Conservation (phyloP, 805 yeast genomes). For the Kockiozyma suomiensis region DNA sequence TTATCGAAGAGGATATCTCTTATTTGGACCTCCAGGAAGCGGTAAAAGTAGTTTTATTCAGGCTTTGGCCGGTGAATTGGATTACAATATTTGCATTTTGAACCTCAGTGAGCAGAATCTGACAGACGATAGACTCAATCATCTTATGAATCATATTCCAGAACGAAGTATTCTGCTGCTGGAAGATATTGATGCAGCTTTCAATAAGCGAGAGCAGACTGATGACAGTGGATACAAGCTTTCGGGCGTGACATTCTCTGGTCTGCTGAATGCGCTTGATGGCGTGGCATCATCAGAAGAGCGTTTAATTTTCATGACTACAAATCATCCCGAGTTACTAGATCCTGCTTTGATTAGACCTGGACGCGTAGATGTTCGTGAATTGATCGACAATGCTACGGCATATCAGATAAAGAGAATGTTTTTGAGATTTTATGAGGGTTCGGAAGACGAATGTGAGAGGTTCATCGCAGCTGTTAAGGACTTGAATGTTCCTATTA, state of each 20-base stretch:
- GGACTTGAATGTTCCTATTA: conserved; percentile 58
- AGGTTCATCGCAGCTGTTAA: conserved; percentile 51
- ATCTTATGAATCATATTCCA: conserved; percentile 94
- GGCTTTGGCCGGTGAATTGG: conserved; percentile 94
- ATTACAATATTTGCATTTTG: conserved; percentile 90
- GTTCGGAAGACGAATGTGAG: conserved; percentile 47
- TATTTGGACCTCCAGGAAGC: conserved; percentile 97
- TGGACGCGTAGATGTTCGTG: conserved; percentile 88
- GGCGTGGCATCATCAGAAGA: conserved; percentile 98
- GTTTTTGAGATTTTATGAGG: conserved; percentile 85
- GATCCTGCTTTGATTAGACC: conserved; percentile 95
- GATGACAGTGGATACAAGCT: conserved; percentile 69
- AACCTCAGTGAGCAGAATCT: conserved; percentile 87
- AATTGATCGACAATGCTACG: conserved; percentile 83
- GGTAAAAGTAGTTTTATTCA: conserved; percentile 96
- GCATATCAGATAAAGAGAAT: conserved; percentile 74
- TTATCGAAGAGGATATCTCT: conserved; percentile 87
- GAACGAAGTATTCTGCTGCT: conserved; percentile 79
- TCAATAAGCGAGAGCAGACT: conserved; percentile 74
- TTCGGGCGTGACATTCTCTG: conserved; percentile 94
- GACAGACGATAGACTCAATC: conserved; percentile 93
- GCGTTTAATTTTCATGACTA: conserved; percentile 95
- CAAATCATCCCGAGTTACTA: conserved; percentile 91
- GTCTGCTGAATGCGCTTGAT: conserved; percentile 88
- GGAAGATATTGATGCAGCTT: conserved; percentile 97